These are phyloP conservation scores for Ogataea nitratoaversa DNA, from an alignment of 805 yeast species.

Conservation along the genomic window DNA sequence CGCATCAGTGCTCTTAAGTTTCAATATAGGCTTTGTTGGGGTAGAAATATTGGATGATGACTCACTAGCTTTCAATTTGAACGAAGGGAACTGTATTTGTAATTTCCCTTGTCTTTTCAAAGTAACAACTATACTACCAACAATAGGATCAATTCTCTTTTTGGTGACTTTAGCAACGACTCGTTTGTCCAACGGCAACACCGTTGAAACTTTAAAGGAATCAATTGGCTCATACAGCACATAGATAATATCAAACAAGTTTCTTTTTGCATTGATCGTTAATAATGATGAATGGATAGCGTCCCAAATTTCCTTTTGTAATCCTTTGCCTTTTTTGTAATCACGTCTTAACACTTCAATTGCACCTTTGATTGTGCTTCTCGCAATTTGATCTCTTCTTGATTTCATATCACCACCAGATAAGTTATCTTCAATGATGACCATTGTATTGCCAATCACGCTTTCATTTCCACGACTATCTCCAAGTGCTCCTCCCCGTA, in stretches of 20 bases:
- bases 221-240: conserved; percentile 62
- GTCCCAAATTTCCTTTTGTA: conserved; percentile 63
- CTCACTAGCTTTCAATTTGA: conserved; percentile 22
- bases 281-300: conserved; percentile 58
- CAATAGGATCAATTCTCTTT: conserved; percentile 11
- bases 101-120: conserved; percentile 59
- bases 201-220: conserved; percentile 55
- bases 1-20: conserved; percentile 12
- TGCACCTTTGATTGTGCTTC: conserved; percentile 62
- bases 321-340: conserved; percentile 50
- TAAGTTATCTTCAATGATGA: conserved; percentile 55
- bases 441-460: conserved; percentile 31
- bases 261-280: conserved; percentile 55
- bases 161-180: conserved; percentile 51
- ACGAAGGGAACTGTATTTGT: conserved; percentile 43
- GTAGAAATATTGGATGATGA: conserved; percentile 4
- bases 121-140: conserved; percentile 42
- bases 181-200: conserved; percentile 64
- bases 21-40: conserved; percentile 12
- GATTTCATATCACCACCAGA: conserved; percentile 39
- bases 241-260: conserved; percentile 59
- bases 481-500: not conserved
- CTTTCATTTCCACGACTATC: not conserved
- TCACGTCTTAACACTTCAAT: conserved; percentile 61
- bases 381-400: conserved; percentile 62